Percentiles rank a stretch among this genome's conserved stretches.
Evolutionary conservation across 371 early-diverging fungal genomes (phyloP).

Genomic region (Choanephora cucurbitarum): DNA sequence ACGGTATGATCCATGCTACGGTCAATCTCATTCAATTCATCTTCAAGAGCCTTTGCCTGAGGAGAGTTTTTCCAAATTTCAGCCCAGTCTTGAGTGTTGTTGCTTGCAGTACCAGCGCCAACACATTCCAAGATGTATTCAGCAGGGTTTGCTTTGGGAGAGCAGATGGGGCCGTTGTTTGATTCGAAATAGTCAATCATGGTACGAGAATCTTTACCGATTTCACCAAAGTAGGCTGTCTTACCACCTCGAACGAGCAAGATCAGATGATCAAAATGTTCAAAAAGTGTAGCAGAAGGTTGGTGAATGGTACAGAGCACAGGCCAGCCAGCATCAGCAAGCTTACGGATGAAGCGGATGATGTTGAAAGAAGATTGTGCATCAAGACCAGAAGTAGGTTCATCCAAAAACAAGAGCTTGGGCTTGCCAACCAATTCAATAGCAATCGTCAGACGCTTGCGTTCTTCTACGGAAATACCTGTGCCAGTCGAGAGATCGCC

Average conservation of each 20-base stretch:
- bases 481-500: conserved; percentile 57
- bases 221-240: conserved; percentile 77
- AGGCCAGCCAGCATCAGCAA: conserved; percentile 65
- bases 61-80: conserved; percentile 56
- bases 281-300: conserved; percentile 79
- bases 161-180: conserved; percentile 59
- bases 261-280: conserved; percentile 76
- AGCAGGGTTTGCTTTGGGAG: conserved; percentile 66
- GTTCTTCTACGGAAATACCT: conserved; percentile 63
- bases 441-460: conserved; percentile 66
- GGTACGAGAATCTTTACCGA: conserved; percentile 53
- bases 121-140: conserved; percentile 73
- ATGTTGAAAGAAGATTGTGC: conserved; percentile 69
- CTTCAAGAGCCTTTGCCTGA: conserved; percentile 35
- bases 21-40: conserved; percentile 36
- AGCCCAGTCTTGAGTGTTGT: conserved; percentile 60
- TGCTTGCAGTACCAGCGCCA: conserved; percentile 58
- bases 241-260: conserved; percentile 77
- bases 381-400: conserved; percentile 81
- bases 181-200: conserved; percentile 64
- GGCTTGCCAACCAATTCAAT: conserved; percentile 76
- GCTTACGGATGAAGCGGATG: conserved; percentile 67
- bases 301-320: conserved; percentile 84
- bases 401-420: conserved; percentile 78
- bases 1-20: conserved; percentile 19